Evolutionary conservation across 1,139 yeast genomes (phyloP).

Genomic region (Blastobotrys capitulatus): DNA sequence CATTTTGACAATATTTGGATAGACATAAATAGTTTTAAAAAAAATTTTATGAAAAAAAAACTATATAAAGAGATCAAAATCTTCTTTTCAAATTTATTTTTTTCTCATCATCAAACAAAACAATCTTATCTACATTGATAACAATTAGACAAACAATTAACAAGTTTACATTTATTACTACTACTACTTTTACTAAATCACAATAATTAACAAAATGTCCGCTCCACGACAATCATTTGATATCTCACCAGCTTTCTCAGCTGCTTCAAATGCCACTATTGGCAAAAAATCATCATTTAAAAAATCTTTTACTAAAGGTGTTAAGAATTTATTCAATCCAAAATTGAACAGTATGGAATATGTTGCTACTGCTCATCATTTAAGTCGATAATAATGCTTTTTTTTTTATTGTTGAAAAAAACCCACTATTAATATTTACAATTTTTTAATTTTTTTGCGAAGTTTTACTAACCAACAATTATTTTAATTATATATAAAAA

Average conservation of each 20-base stretch:
- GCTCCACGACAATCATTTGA: slow-evolving; percentile 6
- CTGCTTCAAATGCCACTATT: slow-evolving; percentile 3
- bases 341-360: background rate
- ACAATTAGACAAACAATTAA: background rate
- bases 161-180: background rate
- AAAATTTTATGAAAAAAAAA: background rate
- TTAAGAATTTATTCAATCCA: slow-evolving; percentile 7
- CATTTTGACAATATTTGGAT: no score
- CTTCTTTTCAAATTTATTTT: background rate
- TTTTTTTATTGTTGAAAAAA: background rate
- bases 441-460: background rate
- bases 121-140: slow-evolving; percentile 1
- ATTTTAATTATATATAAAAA: background rate
- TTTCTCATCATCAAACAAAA: background rate
- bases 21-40: background rate
- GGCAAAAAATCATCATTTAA: slow-evolving; percentile 3
- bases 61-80: slow-evolving; percentile 2
- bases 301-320: background rate
- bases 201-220: slow-evolving; percentile 1
- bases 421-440: background rate
- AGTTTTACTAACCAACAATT: background rate
- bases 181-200: background rate
- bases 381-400: slow-evolving; percentile 3
- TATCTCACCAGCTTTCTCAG: slow-evolving; percentile 10
- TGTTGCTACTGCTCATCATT: background rate